Evolutionary conservation across 176 grass and related monocot species (phyloP), one percentile per base, ranked within the genome.

Genomic region (Guadua angustifolia): DNA sequence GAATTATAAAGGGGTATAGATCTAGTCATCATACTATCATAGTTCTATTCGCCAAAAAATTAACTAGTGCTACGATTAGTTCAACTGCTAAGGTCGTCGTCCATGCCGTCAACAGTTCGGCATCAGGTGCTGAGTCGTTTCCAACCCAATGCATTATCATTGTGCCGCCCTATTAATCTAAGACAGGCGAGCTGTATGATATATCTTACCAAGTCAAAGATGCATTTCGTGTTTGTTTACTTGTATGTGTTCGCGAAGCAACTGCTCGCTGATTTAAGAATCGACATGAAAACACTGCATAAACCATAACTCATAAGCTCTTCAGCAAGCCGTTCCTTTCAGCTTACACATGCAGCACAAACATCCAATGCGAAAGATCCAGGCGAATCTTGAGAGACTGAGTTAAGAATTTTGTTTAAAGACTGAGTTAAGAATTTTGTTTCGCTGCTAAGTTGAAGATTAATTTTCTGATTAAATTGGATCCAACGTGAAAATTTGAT

Each of bases 121-220:
- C 18, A 66, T 67, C 52, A 67, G 62, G 19, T 22, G 78, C 25
- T 15, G 40, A 13, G 60, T 79, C 77, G 25, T 50, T 66, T 77
- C 56, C 39, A 71, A 71, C 68, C 40, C n/a, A 44, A 71, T 19
- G 7, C 7, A 40, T 40, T 18, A 38, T 33, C 61, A 76, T 58
- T 4, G 11, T 75, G 26, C n/a, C 5, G 19, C 56, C 33, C 19
- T 40, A 25, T 42, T 38, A 77, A 60, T 60, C 61, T 17, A 77
- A 15, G 21, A 6, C 9, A 59, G 7, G 14, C 6, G 33, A 38
- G 29, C 29, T 50, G 39, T 3, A 18, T 38, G 62, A 40, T 70
- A 10, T 77, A 77, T 51, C 78, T 29, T 80, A 68, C 61, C 18
- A 36, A 25, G 63, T 40, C 62, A 80, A 80, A 10, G 32, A 66